phyloP scores from a whole-genome alignment of 2,329 filamentous ascomycete genomes.

The Myriosclerotinia scirpicola region DNA sequence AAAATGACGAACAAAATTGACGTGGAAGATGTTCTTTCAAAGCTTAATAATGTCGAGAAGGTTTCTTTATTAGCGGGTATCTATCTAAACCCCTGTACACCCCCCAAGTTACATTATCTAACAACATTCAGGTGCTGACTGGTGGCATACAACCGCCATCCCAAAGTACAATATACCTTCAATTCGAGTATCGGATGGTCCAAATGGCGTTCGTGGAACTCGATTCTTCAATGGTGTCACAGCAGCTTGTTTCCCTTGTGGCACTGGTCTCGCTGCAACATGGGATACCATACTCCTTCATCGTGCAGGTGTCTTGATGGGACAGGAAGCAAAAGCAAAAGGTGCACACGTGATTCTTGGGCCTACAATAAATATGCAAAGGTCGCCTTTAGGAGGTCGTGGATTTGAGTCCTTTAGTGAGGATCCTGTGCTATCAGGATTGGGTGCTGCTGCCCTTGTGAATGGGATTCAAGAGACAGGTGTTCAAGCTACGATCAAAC shows the following conservation, averaged over 20 bases:
- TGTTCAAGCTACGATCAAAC: conserved; percentile 58
- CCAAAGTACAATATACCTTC: conserved; percentile 39
- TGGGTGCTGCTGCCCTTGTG: conserved; percentile 54
- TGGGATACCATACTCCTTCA: conserved; percentile 65
- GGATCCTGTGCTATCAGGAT: conserved; percentile 57
- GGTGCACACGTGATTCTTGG: conserved; percentile 60
- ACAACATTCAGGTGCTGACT: conserved; percentile 36
- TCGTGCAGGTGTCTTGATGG: conserved; percentile 64
- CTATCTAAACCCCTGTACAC: neutral
- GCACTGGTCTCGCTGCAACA: conserved; percentile 56
- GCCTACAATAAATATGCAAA: conserved; percentile 63
- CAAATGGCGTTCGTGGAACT: conserved; percentile 42
- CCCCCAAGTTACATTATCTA: conserved; percentile 18
- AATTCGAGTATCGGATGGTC: conserved; percentile 42
- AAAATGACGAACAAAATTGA: conserved; percentile 43
- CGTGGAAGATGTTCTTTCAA: conserved; percentile 54
- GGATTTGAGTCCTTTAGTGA: conserved; percentile 61
- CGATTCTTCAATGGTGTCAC: conserved; percentile 43
- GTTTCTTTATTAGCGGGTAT: conserved; percentile 53
- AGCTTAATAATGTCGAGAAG: conserved; percentile 54
- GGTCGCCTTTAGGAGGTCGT: conserved; percentile 58
- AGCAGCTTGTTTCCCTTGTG: conserved; percentile 49
- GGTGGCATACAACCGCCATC: conserved; percentile 41
- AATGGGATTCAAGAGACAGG: conserved; percentile 57
- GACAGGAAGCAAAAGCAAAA: conserved; percentile 64